Base-by-base conservation (phyloP, 2,329 filamentous ascomycete genomes). In the Stagonosporopsis vannaccii region DNA sequence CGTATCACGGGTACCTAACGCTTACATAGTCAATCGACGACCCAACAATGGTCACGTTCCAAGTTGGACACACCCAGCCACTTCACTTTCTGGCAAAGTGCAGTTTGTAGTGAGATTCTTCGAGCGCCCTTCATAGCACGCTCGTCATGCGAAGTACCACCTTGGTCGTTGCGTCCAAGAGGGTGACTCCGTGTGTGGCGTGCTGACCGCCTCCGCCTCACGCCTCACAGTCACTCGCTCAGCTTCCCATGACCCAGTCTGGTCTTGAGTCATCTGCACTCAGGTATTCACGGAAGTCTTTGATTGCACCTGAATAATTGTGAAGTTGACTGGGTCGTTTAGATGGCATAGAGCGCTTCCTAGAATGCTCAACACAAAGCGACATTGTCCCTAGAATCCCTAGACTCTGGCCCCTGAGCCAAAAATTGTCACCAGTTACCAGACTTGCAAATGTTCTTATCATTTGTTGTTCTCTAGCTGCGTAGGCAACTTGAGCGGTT, bases 101-200 rank as follows among this genome's bases (percentile, higher is more conserved):
- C 59, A 41, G 49, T 61, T 45, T 49, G 13, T 32, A 47, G 28
- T 53, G 49, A 60, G 58, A 66, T 58, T 59, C 47, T 25, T 44
- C 42, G 42, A 56, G 26, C 39, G 46, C 55, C 44, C 36, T 58
- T 42, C 50, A 43, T 11, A 25, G 23, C 23, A 33, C 13, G 17
- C 36, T 51, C 47, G 59, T 62, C 62, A 65, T 63, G 60, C 61
- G 40, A 41, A 42, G 56, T 58, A 56, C 60, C 55, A 61, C 64
- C 61, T 65, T 65, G 57, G 17, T 60, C 53, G 57, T 52, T 40
- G 40, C 33, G 32, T 17, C 39, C n/a, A 2, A 20, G 19, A 37
- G 36, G 40, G 59, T 70, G 71, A 73, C 69, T 70, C 59, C 25
- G 54, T 61, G 61, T 51, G 68, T 67, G 70, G 68, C 66, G 66